phyloP scores from a whole-genome alignment of 306 rosid genomes.

The Begonia peltatifolia region DNA sequence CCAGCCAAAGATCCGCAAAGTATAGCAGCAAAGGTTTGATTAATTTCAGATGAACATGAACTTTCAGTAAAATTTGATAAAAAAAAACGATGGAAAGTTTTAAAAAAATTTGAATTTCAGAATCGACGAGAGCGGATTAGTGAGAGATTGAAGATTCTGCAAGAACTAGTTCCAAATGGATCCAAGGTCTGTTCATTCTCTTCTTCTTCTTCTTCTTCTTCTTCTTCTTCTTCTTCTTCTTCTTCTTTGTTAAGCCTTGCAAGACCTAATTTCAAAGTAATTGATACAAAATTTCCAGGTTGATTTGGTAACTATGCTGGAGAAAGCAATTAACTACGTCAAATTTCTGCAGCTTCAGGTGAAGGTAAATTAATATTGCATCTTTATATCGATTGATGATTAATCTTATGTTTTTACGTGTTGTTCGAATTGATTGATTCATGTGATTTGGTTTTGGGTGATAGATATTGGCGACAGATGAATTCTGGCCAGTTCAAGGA shows the following conservation, averaged over 20 bases:
- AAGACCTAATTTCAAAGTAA: background rate
- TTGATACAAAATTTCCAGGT: constrained; percentile 26
- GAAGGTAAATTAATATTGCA: constrained; percentile 35
- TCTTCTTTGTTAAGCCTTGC: background rate
- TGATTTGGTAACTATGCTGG: constrained; percentile 91
- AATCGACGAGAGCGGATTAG: constrained; percentile 93
- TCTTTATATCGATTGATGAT: too few species aligned
- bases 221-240: background rate
- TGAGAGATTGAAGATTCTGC: constrained; percentile 71
- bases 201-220: background rate
- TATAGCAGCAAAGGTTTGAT: constrained; percentile 84
- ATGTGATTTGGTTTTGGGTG: background rate
- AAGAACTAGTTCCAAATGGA: constrained; percentile 80
- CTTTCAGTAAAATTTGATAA: background rate
- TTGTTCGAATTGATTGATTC: too few species aligned
- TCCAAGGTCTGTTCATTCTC: constrained; percentile 42
- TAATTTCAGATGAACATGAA: constrained; percentile 7
- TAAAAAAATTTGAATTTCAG: constrained; percentile 37
- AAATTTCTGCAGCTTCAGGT: constrained; percentile 93
- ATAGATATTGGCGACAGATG: constrained; percentile 83
- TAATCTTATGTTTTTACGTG: too few species aligned
- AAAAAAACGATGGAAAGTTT: constrained; percentile 11
- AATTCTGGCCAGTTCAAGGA: constrained; percentile 81
- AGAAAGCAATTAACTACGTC: constrained; percentile 79
- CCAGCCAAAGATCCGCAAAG: constrained; percentile 73